A percentile compares a stretch with the other conserved stretches of the same genome.
These are phyloP conservation scores for Phytopythium ostracodes DNA, from an alignment of 352 stramenopile genomes.

Conservation along the genomic window DNA sequence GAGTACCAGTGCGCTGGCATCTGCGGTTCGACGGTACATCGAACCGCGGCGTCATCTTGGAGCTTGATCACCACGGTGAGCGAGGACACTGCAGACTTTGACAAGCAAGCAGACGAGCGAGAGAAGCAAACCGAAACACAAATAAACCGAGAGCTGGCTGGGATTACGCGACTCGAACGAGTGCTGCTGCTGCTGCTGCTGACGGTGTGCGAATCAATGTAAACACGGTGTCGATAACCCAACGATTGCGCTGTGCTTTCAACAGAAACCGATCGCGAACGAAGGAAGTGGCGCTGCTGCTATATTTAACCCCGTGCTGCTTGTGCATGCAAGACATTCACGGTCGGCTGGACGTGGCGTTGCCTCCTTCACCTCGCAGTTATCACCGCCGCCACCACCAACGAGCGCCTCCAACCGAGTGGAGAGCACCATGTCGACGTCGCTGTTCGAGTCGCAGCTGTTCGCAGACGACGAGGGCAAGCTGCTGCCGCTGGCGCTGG, in stretches of 20 bases:
- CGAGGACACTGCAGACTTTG: not conserved
- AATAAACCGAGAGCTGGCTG: not conserved
- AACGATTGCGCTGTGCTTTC: not conserved
- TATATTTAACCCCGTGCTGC: not conserved
- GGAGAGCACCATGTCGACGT: not conserved
- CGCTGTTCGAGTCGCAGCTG: constrained; percentile 53
- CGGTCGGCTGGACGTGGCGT: too few relatives aligned
- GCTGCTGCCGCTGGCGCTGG: constrained; percentile 66
- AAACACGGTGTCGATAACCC: not conserved
- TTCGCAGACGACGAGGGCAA: constrained; percentile 67
- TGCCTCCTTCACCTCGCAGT: not conserved
- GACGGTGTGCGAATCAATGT: not conserved
- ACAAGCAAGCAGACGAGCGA: not conserved
- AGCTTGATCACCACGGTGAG: not conserved
- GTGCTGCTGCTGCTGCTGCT: not conserved
- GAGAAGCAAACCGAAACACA: not conserved
- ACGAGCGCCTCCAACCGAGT: not conserved
- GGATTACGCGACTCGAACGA: not conserved
- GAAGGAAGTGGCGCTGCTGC: not conserved
- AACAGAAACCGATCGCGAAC: not conserved
- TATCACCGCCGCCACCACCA: not conserved
- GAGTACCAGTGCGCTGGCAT: not conserved
- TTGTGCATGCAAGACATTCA: too few relatives aligned
- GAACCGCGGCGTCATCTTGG: not conserved
- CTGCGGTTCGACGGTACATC: not conserved